Percentiles rank a stretch among this genome's conserved stretches.
Evolutionary conservation across 495 filamentous ascomycete species (phyloP).

Genomic region (Poronia punctata): DNA sequence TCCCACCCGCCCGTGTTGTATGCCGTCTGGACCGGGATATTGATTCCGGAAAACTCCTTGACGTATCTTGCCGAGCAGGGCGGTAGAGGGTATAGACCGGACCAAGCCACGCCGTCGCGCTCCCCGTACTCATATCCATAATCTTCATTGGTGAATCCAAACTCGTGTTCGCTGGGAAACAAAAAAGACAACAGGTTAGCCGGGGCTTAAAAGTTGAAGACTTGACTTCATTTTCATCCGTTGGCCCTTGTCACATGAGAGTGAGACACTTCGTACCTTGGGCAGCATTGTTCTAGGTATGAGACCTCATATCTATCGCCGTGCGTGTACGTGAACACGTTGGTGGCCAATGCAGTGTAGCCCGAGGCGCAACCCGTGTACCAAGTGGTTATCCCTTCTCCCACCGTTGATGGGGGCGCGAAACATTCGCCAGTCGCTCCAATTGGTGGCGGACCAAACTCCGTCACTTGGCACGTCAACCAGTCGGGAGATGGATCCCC

Average conservation of each 20-base stretch:
- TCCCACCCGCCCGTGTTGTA: slow-evolving; percentile 7
- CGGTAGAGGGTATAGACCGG: slow-evolving; percentile 6
- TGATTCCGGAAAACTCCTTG: slow-evolving; percentile 4
- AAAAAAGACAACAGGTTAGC: too few relatives aligned
- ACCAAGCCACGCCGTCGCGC: slow-evolving; percentile 5
- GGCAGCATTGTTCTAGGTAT: slow-evolving; percentile 1
- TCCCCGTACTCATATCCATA: slow-evolving; percentile 2
- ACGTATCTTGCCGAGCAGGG: slow-evolving; percentile 5
- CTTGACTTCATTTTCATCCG: too few relatives aligned
- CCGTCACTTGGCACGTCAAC: slow-evolving; percentile 10
- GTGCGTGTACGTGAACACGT: neutral
- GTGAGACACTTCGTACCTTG: slow-evolving; percentile 8
- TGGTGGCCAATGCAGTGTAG: slow-evolving; percentile 1
- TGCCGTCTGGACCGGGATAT: slow-evolving; percentile 5
- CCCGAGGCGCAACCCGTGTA: slow-evolving; percentile 7
- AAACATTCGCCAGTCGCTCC: slow-evolving; percentile 2
- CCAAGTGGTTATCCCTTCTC: slow-evolving; percentile 29
- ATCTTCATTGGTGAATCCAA: neutral
- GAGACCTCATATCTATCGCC: neutral
- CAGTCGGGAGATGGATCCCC: slow-evolving; percentile 6
- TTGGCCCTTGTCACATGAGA: too few relatives aligned
- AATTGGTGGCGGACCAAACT: slow-evolving; percentile 5
- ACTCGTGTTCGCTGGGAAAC: too few relatives aligned
- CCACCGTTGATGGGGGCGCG: slow-evolving; percentile 15
- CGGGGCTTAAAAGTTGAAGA: too few relatives aligned